Evolutionary conservation across 2,329 filamentous ascomycete genomes (phyloP).

Genomic region (Huntiella savannae): DNA sequence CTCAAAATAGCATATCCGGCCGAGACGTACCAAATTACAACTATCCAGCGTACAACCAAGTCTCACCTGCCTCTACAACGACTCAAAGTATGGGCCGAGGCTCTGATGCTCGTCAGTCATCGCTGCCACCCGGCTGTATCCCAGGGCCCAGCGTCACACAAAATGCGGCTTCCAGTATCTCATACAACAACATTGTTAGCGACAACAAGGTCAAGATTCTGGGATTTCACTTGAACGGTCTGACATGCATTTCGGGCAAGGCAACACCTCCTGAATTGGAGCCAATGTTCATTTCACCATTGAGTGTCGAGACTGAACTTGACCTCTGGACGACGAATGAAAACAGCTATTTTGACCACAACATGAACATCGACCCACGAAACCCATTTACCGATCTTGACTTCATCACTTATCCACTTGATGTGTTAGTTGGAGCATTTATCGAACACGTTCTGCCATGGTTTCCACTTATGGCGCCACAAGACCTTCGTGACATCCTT

Average conservation of each 20-base stretch:
- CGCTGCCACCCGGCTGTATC: too few relatives aligned
- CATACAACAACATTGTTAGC: not conserved
- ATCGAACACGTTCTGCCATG: conserved; percentile 12
- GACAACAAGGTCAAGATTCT: conserved; percentile 4
- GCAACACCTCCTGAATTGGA: conserved; percentile 1
- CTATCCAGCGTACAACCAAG: too few relatives aligned
- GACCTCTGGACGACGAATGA: conserved; percentile 6
- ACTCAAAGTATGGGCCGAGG: too few relatives aligned
- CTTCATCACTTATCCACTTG: conserved; percentile 8
- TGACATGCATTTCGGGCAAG: conserved; percentile 7
- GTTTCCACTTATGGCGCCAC: conserved; percentile 14
- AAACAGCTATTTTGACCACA: conserved; percentile 6
- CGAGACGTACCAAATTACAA: too few relatives aligned
- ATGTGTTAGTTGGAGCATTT: conserved; percentile 12
- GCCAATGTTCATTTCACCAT: conserved; percentile 1
- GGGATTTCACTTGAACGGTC: conserved; percentile 9
- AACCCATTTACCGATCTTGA: conserved; percentile 5
- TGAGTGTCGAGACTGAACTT: not conserved
- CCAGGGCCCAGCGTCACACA: too few relatives aligned
- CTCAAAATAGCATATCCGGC: too few relatives aligned
- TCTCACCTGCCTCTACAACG: too few relatives aligned
- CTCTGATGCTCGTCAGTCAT: too few relatives aligned
- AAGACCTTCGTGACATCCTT: conserved; percentile 9
- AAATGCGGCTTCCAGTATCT: too few relatives aligned
- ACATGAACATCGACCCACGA: not conserved